Conservation (phyloP, 2,329 filamentous ascomycete species). For the Ophiostoma perfectum region DNA sequence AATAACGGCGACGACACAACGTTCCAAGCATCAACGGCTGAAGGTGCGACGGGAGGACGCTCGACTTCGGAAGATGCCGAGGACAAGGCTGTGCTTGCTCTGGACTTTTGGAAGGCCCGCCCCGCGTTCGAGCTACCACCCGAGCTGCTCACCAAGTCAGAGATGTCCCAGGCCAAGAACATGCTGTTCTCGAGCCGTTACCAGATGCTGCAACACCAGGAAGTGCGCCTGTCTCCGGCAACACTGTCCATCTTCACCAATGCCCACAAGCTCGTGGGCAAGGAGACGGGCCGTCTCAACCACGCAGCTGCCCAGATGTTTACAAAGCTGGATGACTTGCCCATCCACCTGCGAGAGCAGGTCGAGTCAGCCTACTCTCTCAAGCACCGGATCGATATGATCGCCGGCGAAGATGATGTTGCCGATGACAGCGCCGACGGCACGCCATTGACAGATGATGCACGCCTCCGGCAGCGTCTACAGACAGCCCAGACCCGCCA, state of each 20-base stretch:
- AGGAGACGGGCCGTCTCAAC: slow-evolving; percentile 64
- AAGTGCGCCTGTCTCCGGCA: slow-evolving; percentile 63
- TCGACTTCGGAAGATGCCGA: slow-evolving; percentile 33
- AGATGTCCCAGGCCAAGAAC: slow-evolving; percentile 42
- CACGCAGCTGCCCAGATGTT: slow-evolving; percentile 68
- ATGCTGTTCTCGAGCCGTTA: slow-evolving; percentile 54
- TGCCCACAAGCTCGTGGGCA: slow-evolving; percentile 63
- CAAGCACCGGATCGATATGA: slow-evolving; percentile 59
- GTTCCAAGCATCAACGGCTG: slow-evolving; percentile 28
- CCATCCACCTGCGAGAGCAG: slow-evolving; percentile 62
- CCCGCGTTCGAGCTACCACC: slow-evolving; percentile 27
- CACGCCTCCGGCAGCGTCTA: slow-evolving; percentile 55
- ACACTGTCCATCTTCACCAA: slow-evolving; percentile 68
- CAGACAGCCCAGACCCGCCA: slow-evolving; percentile 51
- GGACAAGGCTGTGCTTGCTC: slow-evolving; percentile 44
- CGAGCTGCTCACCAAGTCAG: slow-evolving; percentile 26
- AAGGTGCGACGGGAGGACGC: slow-evolving; percentile 5
- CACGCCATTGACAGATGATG: slow-evolving; percentile 43
- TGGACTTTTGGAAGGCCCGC: slow-evolving; percentile 47
- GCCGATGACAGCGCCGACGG: slow-evolving; percentile 8
- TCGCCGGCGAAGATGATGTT: slow-evolving; percentile 52
- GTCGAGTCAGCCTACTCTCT: slow-evolving; percentile 61
- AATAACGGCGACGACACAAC: slow-evolving; percentile 2
- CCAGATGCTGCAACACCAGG: slow-evolving; percentile 56
- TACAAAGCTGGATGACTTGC: slow-evolving; percentile 61